Conservation (phyloP, 2,329 filamentous ascomycete genomes). For the Massarina eburnea region DNA sequence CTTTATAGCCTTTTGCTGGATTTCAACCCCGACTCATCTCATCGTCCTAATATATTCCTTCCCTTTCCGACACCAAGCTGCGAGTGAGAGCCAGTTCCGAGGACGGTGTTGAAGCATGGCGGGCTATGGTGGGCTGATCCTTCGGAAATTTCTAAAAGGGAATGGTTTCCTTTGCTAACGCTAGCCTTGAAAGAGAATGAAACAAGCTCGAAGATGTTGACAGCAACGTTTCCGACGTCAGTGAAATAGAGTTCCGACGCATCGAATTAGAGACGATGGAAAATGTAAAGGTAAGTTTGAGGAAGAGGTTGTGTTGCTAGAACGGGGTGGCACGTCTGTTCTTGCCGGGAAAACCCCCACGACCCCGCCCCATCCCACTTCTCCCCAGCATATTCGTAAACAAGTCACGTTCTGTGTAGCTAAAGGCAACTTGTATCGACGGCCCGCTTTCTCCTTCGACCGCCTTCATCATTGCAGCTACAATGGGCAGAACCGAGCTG, state of each 20-base stretch:
- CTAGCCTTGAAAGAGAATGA: constrained; percentile 1
- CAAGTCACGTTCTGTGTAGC: constrained; percentile 17
- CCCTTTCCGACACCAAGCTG: constrained; percentile 11
- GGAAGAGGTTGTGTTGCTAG: constrained; percentile 4
- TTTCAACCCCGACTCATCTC: constrained; percentile 1
- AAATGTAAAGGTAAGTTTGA: neutral
- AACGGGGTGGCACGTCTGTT: constrained; percentile 15
- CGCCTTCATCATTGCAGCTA: constrained; percentile 29
- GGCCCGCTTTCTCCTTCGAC: constrained; percentile 40
- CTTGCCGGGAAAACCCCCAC: constrained; percentile 5
- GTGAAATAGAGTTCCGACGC: neutral
- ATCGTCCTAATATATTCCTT: constrained; percentile 12
- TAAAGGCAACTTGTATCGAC: constrained; percentile 39
- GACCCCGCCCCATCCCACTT: constrained; percentile 7
- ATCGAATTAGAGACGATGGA: neutral
- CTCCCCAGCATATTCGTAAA: constrained; percentile 7
- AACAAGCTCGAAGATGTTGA: neutral
- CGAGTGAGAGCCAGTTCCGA: neutral
- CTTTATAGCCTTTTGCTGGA: neutral
- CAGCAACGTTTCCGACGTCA: constrained; percentile 13
- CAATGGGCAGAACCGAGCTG: constrained; percentile 33
- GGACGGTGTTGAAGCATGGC: neutral
- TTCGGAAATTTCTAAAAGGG: constrained; percentile 13
- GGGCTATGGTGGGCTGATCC: neutral
- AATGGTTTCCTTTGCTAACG: constrained; percentile 13